These are phyloP conservation scores for Penicillium hesseltinei DNA, from an alignment of 2,329 filamentous ascomycete species.

Conservation along the genomic window DNA sequence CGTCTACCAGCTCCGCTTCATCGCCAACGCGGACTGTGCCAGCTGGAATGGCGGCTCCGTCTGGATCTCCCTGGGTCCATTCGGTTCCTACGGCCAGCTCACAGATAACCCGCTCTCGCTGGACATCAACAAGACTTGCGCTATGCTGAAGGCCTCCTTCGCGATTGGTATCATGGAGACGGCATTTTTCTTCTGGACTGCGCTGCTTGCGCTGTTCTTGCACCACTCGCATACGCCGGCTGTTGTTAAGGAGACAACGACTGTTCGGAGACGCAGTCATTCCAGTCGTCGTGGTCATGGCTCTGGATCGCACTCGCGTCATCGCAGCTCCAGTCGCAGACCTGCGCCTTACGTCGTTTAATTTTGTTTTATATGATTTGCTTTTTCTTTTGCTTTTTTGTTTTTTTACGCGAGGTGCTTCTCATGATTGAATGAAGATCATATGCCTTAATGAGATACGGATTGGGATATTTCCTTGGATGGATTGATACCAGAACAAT, in stretches of 20 bases:
- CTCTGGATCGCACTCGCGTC: slow-evolving; percentile 26
- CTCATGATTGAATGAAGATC: slow-evolving; percentile 15
- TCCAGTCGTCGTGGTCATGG: slow-evolving; percentile 36
- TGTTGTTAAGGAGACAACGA: slow-evolving; percentile 40
- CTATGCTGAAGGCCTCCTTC: slow-evolving; percentile 88
- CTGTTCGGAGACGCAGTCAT: slow-evolving; percentile 35
- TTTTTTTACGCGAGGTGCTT: background rate
- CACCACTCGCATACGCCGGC: slow-evolving; percentile 33
- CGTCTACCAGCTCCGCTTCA: slow-evolving; percentile 58
- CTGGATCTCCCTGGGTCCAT: slow-evolving; percentile 60
- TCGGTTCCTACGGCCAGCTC: slow-evolving; percentile 54
- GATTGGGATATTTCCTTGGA: background rate
- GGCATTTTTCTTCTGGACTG: slow-evolving; percentile 76
- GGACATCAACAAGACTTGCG: slow-evolving; percentile 71
- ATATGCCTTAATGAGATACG: slow-evolving; percentile 19
- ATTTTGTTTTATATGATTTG: background rate
- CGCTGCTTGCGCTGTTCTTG: slow-evolving; percentile 61
- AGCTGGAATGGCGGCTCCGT: slow-evolving; percentile 55
- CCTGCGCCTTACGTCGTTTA: slow-evolving; percentile 32
- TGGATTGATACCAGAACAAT: background rate
- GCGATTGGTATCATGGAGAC: slow-evolving; percentile 87
- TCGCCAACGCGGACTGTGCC: slow-evolving; percentile 65
- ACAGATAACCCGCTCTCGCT: slow-evolving; percentile 52
- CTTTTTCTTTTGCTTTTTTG: background rate
- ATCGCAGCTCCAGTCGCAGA: slow-evolving; percentile 31